Base-by-base conservation (phyloP, 768 basidiomycete species). In the Suillus paluster region DNA sequence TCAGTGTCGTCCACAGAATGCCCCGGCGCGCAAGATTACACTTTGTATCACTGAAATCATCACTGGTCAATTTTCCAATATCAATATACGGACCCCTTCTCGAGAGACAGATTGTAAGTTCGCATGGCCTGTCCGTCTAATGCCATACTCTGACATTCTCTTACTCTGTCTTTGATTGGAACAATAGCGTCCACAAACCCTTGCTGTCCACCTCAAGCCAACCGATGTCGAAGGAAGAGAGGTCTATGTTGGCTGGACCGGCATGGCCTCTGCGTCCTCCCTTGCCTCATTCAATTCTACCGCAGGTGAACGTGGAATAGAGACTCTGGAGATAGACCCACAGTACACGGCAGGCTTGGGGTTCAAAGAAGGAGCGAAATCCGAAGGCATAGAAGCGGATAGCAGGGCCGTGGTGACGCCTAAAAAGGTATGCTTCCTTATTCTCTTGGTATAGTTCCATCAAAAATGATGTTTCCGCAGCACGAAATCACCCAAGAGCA, bases 291-390 rank as follows among this genome's bases (percentile, higher is more conserved):
- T 87, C 71, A 84, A 81, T 62, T 72, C 79, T 12, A 76, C 85
- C 2, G 81, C 82, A 56, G 67, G 79, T 4, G 86, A 89, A 33
- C 80, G 75, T 48, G 80, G 82, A 15, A 74, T 88, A 21, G 97
- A 98, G 70, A 94, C 93, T 0, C 77, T 99, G 42, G 97, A 99
- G 74, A 91, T 99, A 49, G 97, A 99, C 72, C 95, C 97, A 0
- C 95, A 97, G 70, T 95, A 91, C 65, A 92, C 93, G 0, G 81
- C 85, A 57, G 84, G 86, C 2, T 78, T 96, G 3, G 95, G 94
- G 0, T 84, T 99, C 56, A 70, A 77, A 12, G 83, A 94, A 68
- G 90, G 87, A 1, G 90, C 73, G 53, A 72, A 30, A 66, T 55
- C 62, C 34, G 60, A 50, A 41, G 59, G 56, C 36, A 42, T 45